Conservation (phyloP, 306 rosid species). For the Spatholobus suberectus region DNA sequence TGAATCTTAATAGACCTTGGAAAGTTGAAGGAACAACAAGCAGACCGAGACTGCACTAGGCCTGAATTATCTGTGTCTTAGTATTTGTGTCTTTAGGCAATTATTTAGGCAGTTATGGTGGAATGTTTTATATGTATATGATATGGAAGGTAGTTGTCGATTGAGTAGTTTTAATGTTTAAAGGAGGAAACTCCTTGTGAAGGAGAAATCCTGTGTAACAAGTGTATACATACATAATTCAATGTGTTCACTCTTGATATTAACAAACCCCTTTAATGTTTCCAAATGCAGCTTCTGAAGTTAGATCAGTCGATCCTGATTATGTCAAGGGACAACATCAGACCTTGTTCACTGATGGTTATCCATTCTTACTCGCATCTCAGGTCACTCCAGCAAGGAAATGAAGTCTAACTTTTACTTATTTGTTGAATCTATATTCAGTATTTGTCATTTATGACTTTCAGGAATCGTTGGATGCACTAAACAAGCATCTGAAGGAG, state of each 20-base stretch:
- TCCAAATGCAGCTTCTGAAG: slow-evolving; percentile 68
- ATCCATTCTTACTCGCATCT: slow-evolving; percentile 73
- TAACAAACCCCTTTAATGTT: slow-evolving; percentile 31
- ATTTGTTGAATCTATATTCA: slow-evolving; percentile 16
- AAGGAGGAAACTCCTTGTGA: no score
- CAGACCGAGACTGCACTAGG: background rate
- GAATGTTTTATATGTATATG: no score
- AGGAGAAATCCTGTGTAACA: no score
- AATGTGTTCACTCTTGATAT: slow-evolving; percentile 1
- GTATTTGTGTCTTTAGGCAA: no score
- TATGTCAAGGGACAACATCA: slow-evolving; percentile 66
- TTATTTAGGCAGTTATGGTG: no score
- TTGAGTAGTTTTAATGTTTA: no score
- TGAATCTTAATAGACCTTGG: background rate
- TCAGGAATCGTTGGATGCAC: slow-evolving; percentile 81
- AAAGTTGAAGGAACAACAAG: background rate
- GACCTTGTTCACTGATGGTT: slow-evolving; percentile 65
- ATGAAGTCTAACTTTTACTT: slow-evolving; percentile 18
- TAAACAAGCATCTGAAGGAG: slow-evolving; percentile 70
- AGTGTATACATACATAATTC: background rate
- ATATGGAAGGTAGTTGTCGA: no score
- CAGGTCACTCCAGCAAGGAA: slow-evolving; percentile 61
- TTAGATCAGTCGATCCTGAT: slow-evolving; percentile 70
- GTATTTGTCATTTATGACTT: slow-evolving; percentile 37
- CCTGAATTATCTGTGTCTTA: no score